Percentiles rank a stretch among this genome's conserved stretches.
Conservation (phyloP, 768 basidiomycete genomes). For the Calocybe cyanea region DNA sequence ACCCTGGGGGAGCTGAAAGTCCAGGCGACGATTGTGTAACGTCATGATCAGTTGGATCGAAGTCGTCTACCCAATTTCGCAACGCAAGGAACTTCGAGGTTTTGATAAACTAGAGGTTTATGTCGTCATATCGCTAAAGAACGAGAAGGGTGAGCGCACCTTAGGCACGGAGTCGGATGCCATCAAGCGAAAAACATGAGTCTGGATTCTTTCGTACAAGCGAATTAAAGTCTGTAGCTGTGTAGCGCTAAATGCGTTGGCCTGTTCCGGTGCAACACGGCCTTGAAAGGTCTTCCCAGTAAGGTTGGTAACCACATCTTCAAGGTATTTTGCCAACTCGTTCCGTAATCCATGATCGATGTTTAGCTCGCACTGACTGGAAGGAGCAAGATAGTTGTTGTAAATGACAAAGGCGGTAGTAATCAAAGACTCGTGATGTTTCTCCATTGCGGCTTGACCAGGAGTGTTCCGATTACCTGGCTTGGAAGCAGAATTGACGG, state of each 20-base stretch:
- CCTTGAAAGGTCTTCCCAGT: constrained; percentile 78
- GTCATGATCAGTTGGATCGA: constrained; percentile 62
- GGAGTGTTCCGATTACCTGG: constrained; percentile 48
- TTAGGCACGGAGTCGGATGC: constrained; percentile 99
- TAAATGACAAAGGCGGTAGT: constrained; percentile 92
- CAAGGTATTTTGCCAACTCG: constrained; percentile 90
- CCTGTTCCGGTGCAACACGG: constrained; percentile 78
- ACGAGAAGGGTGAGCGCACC: constrained; percentile 36
- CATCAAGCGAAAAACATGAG: constrained; percentile 95
- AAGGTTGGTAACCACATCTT: constrained; percentile 77
- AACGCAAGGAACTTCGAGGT: constrained; percentile 78
- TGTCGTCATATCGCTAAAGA: constrained; percentile 9
- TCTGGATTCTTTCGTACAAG: constrained; percentile 94
- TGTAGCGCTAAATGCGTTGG: constrained; percentile 85
- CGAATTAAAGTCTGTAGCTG: constrained; percentile 92
- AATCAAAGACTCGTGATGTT: constrained; percentile 92
- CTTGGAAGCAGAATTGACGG: constrained; percentile 39
- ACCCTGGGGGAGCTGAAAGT: constrained; percentile 68
- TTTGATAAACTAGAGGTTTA: constrained; percentile 70
- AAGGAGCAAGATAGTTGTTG: constrained; percentile 93
- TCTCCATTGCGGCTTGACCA: constrained; percentile 90
- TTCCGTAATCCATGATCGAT: constrained; percentile 96
- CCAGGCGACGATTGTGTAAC: constrained; percentile 49
- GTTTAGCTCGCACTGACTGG: constrained; percentile 94
- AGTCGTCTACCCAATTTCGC: constrained; percentile 75